A percentile compares a stretch with the other conserved stretches of the same genome.
Evolutionary conservation across 2,329 filamentous ascomycete species (phyloP).

Genomic region (Paraphaeosphaeria minitans): DNA sequence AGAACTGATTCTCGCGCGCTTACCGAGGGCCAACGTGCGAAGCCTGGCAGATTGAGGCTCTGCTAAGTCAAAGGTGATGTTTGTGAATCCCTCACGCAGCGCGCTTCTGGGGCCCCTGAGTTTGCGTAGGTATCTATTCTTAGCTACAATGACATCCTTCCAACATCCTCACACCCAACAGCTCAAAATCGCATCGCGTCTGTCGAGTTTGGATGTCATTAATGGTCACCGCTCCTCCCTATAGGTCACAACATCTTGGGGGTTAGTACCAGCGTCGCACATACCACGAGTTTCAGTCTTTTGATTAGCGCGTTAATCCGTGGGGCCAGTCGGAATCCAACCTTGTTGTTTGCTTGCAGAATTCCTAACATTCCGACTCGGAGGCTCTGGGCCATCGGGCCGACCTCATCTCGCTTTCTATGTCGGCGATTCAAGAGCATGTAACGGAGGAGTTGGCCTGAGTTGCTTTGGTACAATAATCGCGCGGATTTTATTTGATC

Average conservation of each 20-base stretch:
- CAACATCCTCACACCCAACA: background rate
- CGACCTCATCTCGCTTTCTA: slow-evolving; percentile 1
- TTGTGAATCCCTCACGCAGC: background rate
- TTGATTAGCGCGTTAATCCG: background rate
- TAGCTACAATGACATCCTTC: background rate
- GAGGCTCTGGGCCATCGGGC: background rate
- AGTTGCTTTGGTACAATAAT: background rate
- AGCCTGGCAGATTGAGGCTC: slow-evolving; percentile 16
- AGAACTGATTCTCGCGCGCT: slow-evolving; percentile 7
- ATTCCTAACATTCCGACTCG: background rate
- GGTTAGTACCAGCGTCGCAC: background rate
- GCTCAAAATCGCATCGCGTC: no score
- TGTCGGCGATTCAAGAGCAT: background rate
- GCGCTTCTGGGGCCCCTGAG: background rate
- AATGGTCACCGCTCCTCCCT: background rate
- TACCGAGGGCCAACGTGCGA: slow-evolving; percentile 19
- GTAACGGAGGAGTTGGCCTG: background rate
- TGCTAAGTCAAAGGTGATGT: background rate
- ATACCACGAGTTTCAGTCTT: background rate
- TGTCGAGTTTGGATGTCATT: background rate
- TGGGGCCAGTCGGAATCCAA: background rate
- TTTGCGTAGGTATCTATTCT: slow-evolving; percentile 4
- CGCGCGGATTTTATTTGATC: background rate
- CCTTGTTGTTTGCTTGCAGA: background rate
- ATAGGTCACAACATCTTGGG: background rate